A percentile compares a stretch with the other conserved stretches of the same genome.
Evolutionary conservation across 805 yeast species (phyloP).

Genomic region (Saccharomycopsis babjevae): DNA sequence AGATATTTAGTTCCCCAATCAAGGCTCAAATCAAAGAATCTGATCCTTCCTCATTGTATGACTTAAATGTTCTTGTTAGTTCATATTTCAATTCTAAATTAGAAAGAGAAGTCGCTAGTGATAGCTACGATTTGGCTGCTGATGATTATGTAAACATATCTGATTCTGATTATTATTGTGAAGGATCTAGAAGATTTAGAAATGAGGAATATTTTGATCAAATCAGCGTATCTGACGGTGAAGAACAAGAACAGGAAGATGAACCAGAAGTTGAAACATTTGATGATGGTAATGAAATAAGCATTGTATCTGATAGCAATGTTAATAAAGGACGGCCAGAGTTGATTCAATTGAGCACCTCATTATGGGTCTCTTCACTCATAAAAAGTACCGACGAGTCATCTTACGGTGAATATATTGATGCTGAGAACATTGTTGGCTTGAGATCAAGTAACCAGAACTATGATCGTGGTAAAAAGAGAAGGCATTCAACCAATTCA

Average conservation of each 20-base stretch:
- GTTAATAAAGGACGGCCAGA: neutral
- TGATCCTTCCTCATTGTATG: conserved; percentile 4
- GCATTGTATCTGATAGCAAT: neutral
- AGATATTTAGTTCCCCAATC: conserved; percentile 11
- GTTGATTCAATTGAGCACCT: conserved; percentile 9
- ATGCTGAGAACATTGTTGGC: neutral
- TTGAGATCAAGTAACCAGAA: neutral
- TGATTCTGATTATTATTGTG: neutral
- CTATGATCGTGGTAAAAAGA: neutral
- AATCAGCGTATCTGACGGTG: neutral
- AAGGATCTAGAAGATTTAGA: neutral
- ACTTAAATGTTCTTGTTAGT: conserved; percentile 4
- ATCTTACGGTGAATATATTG: neutral
- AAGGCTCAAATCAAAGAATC: conserved; percentile 2
- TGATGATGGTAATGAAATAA: neutral
- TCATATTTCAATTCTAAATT: conserved; percentile 6
- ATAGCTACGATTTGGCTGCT: neutral
- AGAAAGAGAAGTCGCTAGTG: neutral
- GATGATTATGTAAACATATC: neutral
- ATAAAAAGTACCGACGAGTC: conserved; percentile 9
- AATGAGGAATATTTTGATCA: neutral
- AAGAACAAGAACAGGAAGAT: neutral
- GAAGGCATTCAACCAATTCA: conserved; percentile 5
- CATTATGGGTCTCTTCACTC: conserved; percentile 17
- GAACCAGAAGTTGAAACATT: neutral